These are phyloP conservation scores for Penicillium sp. DNA, from an alignment of 2,329 filamentous ascomycete genomes.

Conservation along the genomic window DNA sequence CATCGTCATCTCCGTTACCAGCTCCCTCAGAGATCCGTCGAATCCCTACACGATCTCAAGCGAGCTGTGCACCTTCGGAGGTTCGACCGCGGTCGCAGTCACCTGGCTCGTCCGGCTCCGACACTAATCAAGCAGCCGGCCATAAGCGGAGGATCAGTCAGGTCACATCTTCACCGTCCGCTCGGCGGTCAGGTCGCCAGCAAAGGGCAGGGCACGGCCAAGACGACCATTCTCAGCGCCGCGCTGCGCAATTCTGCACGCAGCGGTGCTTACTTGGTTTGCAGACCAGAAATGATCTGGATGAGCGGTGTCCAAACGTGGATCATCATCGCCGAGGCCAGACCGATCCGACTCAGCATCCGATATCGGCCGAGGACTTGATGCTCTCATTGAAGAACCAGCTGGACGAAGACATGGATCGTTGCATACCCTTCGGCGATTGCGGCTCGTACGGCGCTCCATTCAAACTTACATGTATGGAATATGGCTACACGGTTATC, in stretches of 20 bases:
- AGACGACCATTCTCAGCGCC: neutral
- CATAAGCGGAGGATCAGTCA: conserved; percentile 28
- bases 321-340: conserved; percentile 11
- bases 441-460: conserved; percentile 29
- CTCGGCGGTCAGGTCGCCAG: conserved; percentile 6
- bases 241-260: neutral
- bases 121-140: neutral
- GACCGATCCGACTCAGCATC: conserved; percentile 15
- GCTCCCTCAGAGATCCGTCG: too few species aligned
- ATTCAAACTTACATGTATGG: conserved; percentile 30
- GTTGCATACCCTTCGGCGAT: neutral
- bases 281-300: conserved; percentile 18
- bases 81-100: too few species aligned
- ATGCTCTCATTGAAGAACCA: neutral
- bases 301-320: conserved; percentile 30
- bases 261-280: neutral
- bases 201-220: neutral
- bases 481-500: conserved; percentile 30
- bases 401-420: neutral
- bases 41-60: too few species aligned
- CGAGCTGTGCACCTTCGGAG: too few species aligned
- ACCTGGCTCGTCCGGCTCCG: neutral
- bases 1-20: too few species aligned
- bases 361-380: neutral
- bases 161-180: conserved; percentile 23